phyloP scores from a whole-genome alignment of 73 alveolate genomes.

The Uronychia setigera region DNA sequence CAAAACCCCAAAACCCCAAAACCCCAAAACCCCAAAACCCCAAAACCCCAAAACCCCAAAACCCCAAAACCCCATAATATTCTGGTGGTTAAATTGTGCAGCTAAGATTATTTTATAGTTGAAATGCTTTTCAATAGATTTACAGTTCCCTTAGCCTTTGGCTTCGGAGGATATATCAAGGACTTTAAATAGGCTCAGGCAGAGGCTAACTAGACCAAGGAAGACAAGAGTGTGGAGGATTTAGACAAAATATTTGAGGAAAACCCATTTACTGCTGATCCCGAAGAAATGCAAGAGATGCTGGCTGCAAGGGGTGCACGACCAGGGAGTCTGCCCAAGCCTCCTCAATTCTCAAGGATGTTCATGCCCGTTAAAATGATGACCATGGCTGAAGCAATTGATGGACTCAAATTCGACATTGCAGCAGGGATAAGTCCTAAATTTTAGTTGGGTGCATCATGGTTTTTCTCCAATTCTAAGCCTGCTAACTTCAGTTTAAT shows the following conservation, averaged over 20 bases:
- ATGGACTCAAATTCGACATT: slow-evolving; percentile 51
- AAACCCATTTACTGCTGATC: slow-evolving; percentile 57
- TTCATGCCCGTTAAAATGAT: slow-evolving; percentile 50
- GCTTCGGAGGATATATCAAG: neutral
- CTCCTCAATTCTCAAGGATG: slow-evolving; percentile 50
- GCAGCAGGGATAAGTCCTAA: slow-evolving; percentile 34
- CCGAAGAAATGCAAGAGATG: slow-evolving; percentile 61
- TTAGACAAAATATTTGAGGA: slow-evolving; percentile 52
- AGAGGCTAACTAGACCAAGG: neutral
- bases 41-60: too few relatives aligned
- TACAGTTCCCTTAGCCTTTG: too few relatives aligned
- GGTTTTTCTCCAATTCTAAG: slow-evolving; percentile 62
- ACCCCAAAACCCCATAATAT: too few relatives aligned
- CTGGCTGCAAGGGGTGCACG: slow-evolving; percentile 32
- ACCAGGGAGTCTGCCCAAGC: slow-evolving; percentile 28
- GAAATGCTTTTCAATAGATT: too few relatives aligned
- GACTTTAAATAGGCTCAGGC: neutral
- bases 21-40: too few relatives aligned
- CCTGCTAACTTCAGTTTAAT: slow-evolving; percentile 39
- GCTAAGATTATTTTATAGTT: too few relatives aligned
- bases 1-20: too few relatives aligned
- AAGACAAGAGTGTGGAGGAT: slow-evolving; percentile 39
- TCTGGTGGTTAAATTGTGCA: too few relatives aligned
- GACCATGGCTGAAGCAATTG: slow-evolving; percentile 37
- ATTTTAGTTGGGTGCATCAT: slow-evolving; percentile 57